Evolutionary conservation across 257 asterid species (phyloP), one percentile per base, ranked within the genome.

Genomic region (Ligustrum vulgare): DNA sequence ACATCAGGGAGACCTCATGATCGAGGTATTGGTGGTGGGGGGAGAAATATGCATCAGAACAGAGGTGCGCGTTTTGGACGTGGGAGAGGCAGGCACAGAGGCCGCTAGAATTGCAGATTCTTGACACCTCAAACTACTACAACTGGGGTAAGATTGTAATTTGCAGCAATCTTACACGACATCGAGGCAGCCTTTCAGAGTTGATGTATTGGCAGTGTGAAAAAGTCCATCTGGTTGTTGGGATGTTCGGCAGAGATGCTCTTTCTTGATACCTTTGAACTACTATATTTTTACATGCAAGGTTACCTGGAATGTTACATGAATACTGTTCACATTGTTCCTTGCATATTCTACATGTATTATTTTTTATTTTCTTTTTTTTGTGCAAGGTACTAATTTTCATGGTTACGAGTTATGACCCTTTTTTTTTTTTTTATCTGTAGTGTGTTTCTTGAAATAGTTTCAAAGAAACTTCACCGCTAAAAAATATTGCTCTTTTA

Each of bases 41-140:
- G 93, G 68, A 78, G 90, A 75, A 85, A 78, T 58, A 56, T 87
- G 70, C 68, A 83, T 54, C 82, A 75, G 45, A 71, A 92, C 75
- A 91, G 96, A 63, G 93, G 91, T 43, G 93, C 94, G 28, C 91
- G 90, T 39, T 82, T 71, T 76, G 83, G 89, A 51, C 87, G 96
- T 75, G 89, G 89, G 60, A 87, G 96, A 78, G 91, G 96, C 54
- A 75, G 91, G 72, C 83, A 70, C 35, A 78, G 77, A 10, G 71
- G 78, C 65, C 75, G 64, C 45, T 72, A 54, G 15, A 70, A 47
- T 47, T 47, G 56, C 20, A 47, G 56, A 15, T 47, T 47, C 20
- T 47, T 47, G 22, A 47, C 9, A 36, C 41, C 41, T 36, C 41
- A 36, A 36, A 36, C 41, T 36, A 36, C 41, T 36, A 9, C 41